Percentiles rank a stretch among this genome's conserved stretches.
Evolutionary conservation across 1,139 yeast species (phyloP).

Genomic region (Yamadazyma friedrichii): DNA sequence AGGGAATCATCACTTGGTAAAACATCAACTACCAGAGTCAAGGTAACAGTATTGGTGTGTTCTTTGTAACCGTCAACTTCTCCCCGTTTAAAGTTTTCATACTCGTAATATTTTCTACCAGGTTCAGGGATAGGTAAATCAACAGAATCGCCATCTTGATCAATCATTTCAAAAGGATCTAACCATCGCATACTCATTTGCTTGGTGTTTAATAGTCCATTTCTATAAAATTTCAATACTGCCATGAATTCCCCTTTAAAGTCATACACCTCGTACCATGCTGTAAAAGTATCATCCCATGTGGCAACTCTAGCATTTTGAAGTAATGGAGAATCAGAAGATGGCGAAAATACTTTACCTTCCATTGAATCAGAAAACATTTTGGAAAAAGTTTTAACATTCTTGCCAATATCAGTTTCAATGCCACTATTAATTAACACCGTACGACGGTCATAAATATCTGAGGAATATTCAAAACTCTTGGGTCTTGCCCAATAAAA

Average conservation of each 20-base stretch:
- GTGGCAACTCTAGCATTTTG: constrained; percentile 14
- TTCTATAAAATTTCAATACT: constrained; percentile 25
- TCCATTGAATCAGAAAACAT: constrained; percentile 25
- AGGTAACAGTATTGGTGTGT: no score
- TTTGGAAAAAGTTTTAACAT: constrained; percentile 20
- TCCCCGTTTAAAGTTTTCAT: constrained; percentile 7
- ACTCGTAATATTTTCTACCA: constrained; percentile 15
- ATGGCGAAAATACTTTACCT: constrained; percentile 29
- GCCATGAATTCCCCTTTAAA: constrained; percentile 28
- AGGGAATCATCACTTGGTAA: no score
- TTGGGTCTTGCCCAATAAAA: constrained; percentile 24
- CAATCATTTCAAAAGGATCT: constrained; percentile 32
- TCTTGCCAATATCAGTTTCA: constrained; percentile 14
- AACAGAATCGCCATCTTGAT: constrained; percentile 31
- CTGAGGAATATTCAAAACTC: constrained; percentile 4
- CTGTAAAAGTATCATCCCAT: constrained; percentile 35
- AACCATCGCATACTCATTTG: constrained; percentile 23
- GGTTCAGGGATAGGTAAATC: constrained; percentile 19
- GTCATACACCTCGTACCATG: constrained; percentile 41
- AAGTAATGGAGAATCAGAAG: constrained; percentile 4
- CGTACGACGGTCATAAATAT: constrained; percentile 18
- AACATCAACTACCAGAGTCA: no score
- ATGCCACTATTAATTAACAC: constrained; percentile 27
- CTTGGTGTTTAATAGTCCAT: constrained; percentile 17
- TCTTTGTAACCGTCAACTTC: not conserved